Evolutionary conservation across 164 flowering plant genomes (phyloP).

Genomic region (Kingdonia uniflora): DNA sequence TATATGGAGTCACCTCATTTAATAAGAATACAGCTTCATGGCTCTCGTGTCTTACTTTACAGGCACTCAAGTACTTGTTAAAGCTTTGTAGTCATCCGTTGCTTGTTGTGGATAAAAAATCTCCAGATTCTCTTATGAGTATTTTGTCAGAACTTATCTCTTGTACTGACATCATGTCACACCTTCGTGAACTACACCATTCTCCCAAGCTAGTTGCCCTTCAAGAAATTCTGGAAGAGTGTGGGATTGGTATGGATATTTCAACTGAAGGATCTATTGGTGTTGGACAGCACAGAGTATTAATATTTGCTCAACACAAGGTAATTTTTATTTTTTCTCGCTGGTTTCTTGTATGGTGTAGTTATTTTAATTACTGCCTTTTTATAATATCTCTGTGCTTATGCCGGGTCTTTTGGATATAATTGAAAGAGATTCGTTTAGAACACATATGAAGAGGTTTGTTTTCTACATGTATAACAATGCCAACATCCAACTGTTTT

Average conservation of each 20-base stretch:
- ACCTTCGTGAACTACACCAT: slow-evolving; percentile 76
- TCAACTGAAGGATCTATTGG: slow-evolving; percentile 47
- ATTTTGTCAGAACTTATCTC: slow-evolving; percentile 51
- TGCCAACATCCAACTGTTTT: neutral
- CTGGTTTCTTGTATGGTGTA: neutral
- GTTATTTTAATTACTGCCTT: neutral
- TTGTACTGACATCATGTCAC: slow-evolving; percentile 41
- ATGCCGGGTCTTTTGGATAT: slow-evolving; percentile 85
- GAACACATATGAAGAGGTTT: slow-evolving; percentile 75
- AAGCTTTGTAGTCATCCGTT: slow-evolving; percentile 99
- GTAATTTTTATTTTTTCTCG: slow-evolving; percentile 22
- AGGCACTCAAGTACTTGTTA: slow-evolving; percentile 96
- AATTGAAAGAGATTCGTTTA: slow-evolving; percentile 90
- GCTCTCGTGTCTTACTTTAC: slow-evolving; percentile 18
- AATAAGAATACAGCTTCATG: too few relatives aligned
- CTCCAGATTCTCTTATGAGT: slow-evolving; percentile 37
- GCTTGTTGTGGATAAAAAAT: slow-evolving; percentile 73
- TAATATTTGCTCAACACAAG: slow-evolving; percentile 96
- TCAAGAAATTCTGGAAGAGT: slow-evolving; percentile 93
- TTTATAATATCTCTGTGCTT: slow-evolving; percentile 5
- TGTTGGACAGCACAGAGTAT: slow-evolving; percentile 89
- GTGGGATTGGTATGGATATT: slow-evolving; percentile 89
- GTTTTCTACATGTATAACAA: neutral
- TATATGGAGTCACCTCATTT: too few relatives aligned
- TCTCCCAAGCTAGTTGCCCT: slow-evolving; percentile 97